Base-by-base conservation (phyloP, 441 rosid species). In the Eutrema salsugineum region DNA sequence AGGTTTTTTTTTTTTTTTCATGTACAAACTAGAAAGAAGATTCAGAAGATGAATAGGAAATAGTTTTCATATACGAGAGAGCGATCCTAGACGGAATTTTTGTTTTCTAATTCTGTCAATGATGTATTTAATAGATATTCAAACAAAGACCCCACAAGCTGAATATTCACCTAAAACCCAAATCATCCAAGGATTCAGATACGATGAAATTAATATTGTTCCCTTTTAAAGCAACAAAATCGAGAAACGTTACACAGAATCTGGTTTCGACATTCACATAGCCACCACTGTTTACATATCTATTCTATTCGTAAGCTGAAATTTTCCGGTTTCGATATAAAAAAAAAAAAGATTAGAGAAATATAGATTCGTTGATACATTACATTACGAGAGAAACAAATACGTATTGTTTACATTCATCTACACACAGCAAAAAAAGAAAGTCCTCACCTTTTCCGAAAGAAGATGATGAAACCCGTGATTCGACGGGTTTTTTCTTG, bases 121-220 rank as follows among this genome's bases (percentile, higher is more conserved):
- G 49, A 39, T 58, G 58, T 44, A 54, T 16, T 48, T 22, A 55
- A 27, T 50, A 36, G 36, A 53, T 47, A 50, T 51, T 39, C 59
- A 64, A 20, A 54, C 2, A 33, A 63, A 70, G 50, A 58, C 77
- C 72, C 77, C 66, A 73, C 72, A 66, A 65, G 30, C 27, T 32
- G 40, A 74, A 74, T 74, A 74, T 74, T 48, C 66, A 1, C 46
- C 12, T 11, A 43, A 35, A 53, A 61, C 69, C 62, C 60, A 38
- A 47, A 65, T 67, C 57, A 51, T 15, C 68, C 40, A 3, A 67
- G 12, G 68, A 48, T 57, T 64, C 60, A 50, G 40, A 59, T 66
- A 51, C 76, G 35, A 71, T n/a, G 17, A 40, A 39, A 38, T 19
- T 50, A 27, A 12, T 28, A 5, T 54, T 57, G 28, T 57, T 39